Evolutionary conservation across 805 yeast genomes (phyloP), one percentile per base, ranked within the genome.

Genomic region (Blastobotrys americana): DNA sequence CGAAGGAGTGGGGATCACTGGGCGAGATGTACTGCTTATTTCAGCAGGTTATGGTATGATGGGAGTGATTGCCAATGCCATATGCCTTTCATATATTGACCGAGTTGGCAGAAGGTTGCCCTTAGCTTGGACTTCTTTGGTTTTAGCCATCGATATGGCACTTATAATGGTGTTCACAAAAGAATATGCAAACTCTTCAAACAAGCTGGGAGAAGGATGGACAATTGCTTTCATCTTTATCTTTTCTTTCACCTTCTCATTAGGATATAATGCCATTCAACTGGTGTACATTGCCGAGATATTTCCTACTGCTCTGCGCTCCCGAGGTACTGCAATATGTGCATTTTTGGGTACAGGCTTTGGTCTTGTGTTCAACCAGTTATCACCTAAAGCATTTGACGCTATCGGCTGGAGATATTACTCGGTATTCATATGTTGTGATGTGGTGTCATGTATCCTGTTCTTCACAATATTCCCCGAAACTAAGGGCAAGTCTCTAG

Each of bases 261-360:
- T 43, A 10, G 25, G 18, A 19, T 23, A n/a, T 15, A 16, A 37
- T 17, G 41, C 36, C 5, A 37, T 37, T 6, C 25, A 27, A 21
- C 18, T 43, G 25, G 39, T 21, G 3, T 28, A 28, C 33, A 15
- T 37, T 22, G 40, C 45, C 15, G 48, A 47, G 31, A 31, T 47
- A 13, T 41, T 41, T 28, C 45, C 45, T n/a, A 28, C 22, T 21
- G 10, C 17, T n/a, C 10, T 37, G 21, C 33, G 51, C 21, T 51
- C 45, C 6, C 23, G 21, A 18, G 51, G 51, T 9, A 20, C 28
- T 8, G 45, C 49, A 10, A 21, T 47, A 15, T 15, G 16, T 27
- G n/a, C 27, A n/a, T 37, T 47, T 22, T 41, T 20, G 39, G 23
- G 39, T 13, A 37, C 38, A 31, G 25, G 42, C 21, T 22, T 19